Evolutionary conservation across 2,329 filamentous ascomycete species (phyloP), one percentile per base, ranked within the genome.

Genomic region (Chrysoporthe deuterocubensis): DNA sequence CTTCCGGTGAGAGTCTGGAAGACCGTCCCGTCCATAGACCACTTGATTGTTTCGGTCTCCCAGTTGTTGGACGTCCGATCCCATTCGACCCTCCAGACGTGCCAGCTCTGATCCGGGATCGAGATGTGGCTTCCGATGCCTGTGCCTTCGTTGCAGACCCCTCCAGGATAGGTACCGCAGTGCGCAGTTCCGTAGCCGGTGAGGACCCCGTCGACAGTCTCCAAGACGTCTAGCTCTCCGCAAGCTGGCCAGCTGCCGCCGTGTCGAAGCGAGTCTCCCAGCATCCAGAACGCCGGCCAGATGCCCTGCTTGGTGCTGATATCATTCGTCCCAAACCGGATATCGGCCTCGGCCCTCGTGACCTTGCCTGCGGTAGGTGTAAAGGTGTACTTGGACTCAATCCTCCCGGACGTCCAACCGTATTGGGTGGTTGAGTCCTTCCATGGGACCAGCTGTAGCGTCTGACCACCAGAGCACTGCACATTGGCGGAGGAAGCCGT

Each of bases 251-350:
- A 86, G 26, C 71, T 69, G 2, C 79, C 81, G 14, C 83, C 83
- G 69, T 77, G 74, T 7, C 83, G 81, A 62, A 85, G 76, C 18
- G 81, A 76, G 67, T 83, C 78, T 13, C 84, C 84, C 1, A 85
- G 79, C 64, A 84, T 75, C 84, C 84, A 86, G 72, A 85, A 86
- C 3, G 84, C 84, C 2, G 84, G 83, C 84, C 84, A 86, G 70
- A 85, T 78, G 14, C 84, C 84, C 71, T 82, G 78, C 76, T 84
- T 84, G 61, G 78, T 76, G 42, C 71, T 71, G 18, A 73, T 67
- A 13, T 75, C 64, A 73, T 79, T 79, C 67, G 68, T 66, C 43
- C 84, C 84, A 69, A 83, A 82, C 8, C 83, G 80, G 64, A 86
- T 76, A 54, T 75, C 75, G 11, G 80, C 80, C 74, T 85, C 81